A percentile compares a stretch with the other conserved stretches of the same genome.
Conservation (phyloP, 2,329 filamentous ascomycete species). For the Colletotrichum sp. region DNA sequence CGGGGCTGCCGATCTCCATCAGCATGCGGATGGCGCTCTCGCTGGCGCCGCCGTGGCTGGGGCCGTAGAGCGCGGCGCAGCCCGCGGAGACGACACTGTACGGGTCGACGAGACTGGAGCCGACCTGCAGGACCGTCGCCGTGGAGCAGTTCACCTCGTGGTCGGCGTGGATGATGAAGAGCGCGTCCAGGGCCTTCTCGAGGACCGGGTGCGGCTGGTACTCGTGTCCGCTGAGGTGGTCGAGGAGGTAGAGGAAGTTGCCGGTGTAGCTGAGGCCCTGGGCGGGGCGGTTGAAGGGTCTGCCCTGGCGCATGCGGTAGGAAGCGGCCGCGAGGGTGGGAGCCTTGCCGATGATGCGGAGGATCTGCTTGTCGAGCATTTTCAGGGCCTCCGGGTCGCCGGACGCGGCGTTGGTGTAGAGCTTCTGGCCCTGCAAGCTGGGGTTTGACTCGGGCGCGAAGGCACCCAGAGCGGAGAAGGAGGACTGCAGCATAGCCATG, state of each 20-base stretch:
- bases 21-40: constrained; percentile 62
- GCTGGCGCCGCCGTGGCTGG: constrained; percentile 64
- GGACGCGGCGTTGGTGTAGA: constrained; percentile 50
- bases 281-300: constrained; percentile 54
- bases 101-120: constrained; percentile 61
- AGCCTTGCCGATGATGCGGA: constrained; percentile 56
- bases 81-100: constrained; percentile 58
- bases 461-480: constrained; percentile 54
- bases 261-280: constrained; percentile 55
- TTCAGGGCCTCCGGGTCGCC: constrained; percentile 45
- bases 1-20: constrained; percentile 53
- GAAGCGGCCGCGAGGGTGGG: constrained; percentile 55
- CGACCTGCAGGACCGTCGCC: constrained; percentile 60
- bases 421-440: constrained; percentile 52
- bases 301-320: constrained; percentile 58
- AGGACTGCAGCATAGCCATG: constrained; percentile 56
- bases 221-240: constrained; percentile 52
- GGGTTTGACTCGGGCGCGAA: constrained; percentile 57
- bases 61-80: constrained; percentile 59
- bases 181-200: constrained; percentile 54
- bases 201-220: constrained; percentile 54
- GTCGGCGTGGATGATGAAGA: constrained; percentile 63
- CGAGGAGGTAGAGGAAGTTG: constrained; percentile 61
- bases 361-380: constrained; percentile 56
- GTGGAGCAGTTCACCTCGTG: constrained; percentile 65